These are phyloP conservation scores for Colletotrichum gigasporum DNA, from an alignment of 2,329 filamentous ascomycete genomes.

Conservation along the genomic window DNA sequence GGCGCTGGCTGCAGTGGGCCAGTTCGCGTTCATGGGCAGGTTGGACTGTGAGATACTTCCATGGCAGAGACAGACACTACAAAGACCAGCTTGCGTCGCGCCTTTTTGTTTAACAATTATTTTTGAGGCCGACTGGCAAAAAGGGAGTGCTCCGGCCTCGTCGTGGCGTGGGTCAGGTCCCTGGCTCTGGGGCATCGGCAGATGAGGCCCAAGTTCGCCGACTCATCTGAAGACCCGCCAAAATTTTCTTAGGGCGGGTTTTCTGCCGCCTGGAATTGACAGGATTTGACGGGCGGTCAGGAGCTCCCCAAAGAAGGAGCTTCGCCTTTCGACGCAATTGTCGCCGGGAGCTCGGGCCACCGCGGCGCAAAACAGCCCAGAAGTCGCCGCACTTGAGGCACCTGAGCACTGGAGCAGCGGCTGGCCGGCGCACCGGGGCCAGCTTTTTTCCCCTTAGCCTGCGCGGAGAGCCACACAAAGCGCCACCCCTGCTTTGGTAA, in stretches of 20 bases:
- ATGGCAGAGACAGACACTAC: too few relatives aligned
- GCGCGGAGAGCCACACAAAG: constrained; percentile 28
- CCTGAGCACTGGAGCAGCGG: not conserved
- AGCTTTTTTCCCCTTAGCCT: constrained; percentile 1
- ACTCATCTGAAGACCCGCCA: constrained; percentile 22
- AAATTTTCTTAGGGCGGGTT: not conserved
- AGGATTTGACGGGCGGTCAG: constrained; percentile 13
- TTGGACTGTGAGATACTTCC: too few relatives aligned
- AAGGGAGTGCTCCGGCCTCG: constrained; percentile 1
- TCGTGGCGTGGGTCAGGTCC: constrained; percentile 19
- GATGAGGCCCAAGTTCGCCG: constrained; percentile 22
- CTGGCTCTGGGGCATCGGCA: constrained; percentile 15
- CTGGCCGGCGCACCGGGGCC: too few relatives aligned
- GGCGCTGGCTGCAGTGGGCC: too few relatives aligned
- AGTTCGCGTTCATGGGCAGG: too few relatives aligned
- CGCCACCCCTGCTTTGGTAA: constrained; percentile 27
- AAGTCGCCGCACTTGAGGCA: not conserved
- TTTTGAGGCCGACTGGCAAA: not conserved
- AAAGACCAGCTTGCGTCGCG: too few relatives aligned
- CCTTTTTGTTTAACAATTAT: too few relatives aligned
- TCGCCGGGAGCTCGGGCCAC: constrained; percentile 24
- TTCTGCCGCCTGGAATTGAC: constrained; percentile 17
- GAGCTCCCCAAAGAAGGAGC: constrained; percentile 14
- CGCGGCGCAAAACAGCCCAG: constrained; percentile 8
- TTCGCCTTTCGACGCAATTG: constrained; percentile 12